These are phyloP conservation scores for Oryza rufipogon DNA, from an alignment of 176 grass and related monocot species.

Conservation along the genomic window DNA sequence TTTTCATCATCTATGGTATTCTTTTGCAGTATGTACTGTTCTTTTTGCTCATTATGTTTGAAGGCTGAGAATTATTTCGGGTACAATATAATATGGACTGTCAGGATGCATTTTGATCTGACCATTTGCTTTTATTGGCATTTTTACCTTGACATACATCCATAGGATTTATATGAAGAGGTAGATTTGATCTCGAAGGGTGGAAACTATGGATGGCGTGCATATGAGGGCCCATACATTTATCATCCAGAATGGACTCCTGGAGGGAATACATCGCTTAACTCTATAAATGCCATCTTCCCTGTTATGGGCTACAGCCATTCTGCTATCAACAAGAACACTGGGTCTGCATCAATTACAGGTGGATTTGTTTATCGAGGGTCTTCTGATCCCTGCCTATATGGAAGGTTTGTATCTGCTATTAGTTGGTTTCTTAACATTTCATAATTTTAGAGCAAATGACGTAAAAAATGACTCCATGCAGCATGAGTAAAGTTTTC, in stretches of 20 bases:
- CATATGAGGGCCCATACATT: constrained; percentile 69
- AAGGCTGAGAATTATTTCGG: background rate
- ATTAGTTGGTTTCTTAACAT: background rate
- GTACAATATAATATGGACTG: background rate
- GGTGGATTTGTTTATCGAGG: constrained; percentile 82
- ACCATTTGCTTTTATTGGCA: background rate
- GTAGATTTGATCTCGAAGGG: constrained; percentile 72
- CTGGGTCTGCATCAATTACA: constrained; percentile 75
- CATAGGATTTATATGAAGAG: constrained; percentile 67
- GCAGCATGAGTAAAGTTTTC: background rate
- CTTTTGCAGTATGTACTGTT: background rate
- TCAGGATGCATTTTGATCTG: background rate
- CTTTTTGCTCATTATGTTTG: background rate
- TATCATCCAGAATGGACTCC: constrained; percentile 56
- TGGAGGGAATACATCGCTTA: constrained; percentile 67
- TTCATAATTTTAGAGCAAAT: background rate
- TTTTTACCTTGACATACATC: background rate
- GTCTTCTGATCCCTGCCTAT: constrained; percentile 71
- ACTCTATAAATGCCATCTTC: constrained; percentile 67
- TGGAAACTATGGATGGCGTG: constrained; percentile 87
- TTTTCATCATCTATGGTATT: background rate
- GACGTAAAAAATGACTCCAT: background rate
- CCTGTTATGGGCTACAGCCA: constrained; percentile 72
- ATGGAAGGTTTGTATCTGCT: constrained; percentile 55
- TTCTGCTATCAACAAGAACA: constrained; percentile 58